Conservation (phyloP, 2,329 filamentous ascomycete species). For the Geoglossum cookeanum region DNA sequence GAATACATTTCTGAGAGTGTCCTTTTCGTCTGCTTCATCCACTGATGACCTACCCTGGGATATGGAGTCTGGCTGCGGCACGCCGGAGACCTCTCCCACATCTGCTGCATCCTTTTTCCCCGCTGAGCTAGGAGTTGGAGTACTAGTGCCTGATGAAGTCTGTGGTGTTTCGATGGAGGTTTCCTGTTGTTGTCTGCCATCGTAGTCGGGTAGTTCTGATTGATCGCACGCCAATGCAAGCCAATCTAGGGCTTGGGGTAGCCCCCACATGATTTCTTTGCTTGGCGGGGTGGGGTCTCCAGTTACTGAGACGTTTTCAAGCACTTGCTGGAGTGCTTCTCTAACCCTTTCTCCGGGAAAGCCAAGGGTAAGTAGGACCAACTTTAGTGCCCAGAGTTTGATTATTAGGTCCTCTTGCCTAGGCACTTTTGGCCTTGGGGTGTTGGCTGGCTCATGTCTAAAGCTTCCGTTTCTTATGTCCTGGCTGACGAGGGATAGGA, state of each 20-base stretch:
- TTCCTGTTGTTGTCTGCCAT: not conserved
- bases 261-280: constrained; percentile 59
- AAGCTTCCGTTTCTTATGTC: constrained; percentile 30
- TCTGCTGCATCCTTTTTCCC: not conserved
- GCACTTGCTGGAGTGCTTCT: constrained; percentile 43
- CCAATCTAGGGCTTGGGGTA: constrained; percentile 81
- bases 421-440: not conserved
- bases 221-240: constrained; percentile 53
- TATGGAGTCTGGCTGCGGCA: not conserved
- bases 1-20: not conserved
- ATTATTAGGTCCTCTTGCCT: constrained; percentile 62
- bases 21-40: constrained; percentile 7
- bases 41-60: constrained; percentile 14
- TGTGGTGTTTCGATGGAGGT: not conserved
- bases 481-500: constrained; percentile 47
- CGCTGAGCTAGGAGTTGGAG: not conserved
- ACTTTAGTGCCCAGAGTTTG: constrained; percentile 68
- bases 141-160: not conserved
- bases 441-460: constrained; percentile 13
- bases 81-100: not conserved
- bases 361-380: constrained; percentile 47
- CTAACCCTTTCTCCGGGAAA: constrained; percentile 47
- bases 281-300: constrained; percentile 32
- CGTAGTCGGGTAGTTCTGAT: constrained; percentile 1
- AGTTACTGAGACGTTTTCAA: constrained; percentile 40